Percentiles rank a stretch among this genome's conserved stretches.
These are phyloP conservation scores for Fragilaria radians DNA, from an alignment of 108 stramenopile species.

Conservation along the genomic window DNA sequence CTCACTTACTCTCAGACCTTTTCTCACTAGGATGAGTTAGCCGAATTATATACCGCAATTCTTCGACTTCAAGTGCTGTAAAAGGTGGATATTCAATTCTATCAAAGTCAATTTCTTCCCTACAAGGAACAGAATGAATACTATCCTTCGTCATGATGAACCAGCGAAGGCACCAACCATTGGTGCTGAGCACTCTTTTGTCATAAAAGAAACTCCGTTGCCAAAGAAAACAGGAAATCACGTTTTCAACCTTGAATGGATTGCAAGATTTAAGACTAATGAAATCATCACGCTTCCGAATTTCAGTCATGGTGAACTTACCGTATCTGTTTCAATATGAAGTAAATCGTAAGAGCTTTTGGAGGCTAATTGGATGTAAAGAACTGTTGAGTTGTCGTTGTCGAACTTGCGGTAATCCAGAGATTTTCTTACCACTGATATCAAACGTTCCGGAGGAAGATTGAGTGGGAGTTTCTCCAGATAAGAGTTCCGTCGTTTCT, in stretches of 20 bases:
- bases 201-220: slow-evolving; percentile 61
- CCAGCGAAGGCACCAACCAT: slow-evolving; percentile 68
- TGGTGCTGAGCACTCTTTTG: slow-evolving; percentile 38
- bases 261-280: too few species aligned
- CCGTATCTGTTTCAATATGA: slow-evolving; percentile 29
- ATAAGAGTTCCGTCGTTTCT: too few species aligned
- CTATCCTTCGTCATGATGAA: slow-evolving; percentile 45
- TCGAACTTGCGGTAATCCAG: too few species aligned
- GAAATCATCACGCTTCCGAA: too few species aligned
- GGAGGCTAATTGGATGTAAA: too few species aligned
- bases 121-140: slow-evolving; percentile 51
- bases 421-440: too few species aligned
- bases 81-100: slow-evolving; percentile 44
- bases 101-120: slow-evolving; percentile 34
- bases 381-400: too few species aligned
- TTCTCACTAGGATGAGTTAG: slow-evolving; percentile 37
- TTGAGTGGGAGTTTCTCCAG: too few species aligned
- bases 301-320: too few species aligned
- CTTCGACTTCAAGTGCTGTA: slow-evolving; percentile 50
- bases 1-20: slow-evolving; percentile 31
- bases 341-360: slow-evolving; percentile 20
- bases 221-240: slow-evolving; percentile 48
- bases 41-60: slow-evolving; percentile 40
- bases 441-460: too few species aligned
- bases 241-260: too few species aligned